phyloP scores from a whole-genome alignment of 305 asterid genomes.

The Plantago lanceolata region DNA sequence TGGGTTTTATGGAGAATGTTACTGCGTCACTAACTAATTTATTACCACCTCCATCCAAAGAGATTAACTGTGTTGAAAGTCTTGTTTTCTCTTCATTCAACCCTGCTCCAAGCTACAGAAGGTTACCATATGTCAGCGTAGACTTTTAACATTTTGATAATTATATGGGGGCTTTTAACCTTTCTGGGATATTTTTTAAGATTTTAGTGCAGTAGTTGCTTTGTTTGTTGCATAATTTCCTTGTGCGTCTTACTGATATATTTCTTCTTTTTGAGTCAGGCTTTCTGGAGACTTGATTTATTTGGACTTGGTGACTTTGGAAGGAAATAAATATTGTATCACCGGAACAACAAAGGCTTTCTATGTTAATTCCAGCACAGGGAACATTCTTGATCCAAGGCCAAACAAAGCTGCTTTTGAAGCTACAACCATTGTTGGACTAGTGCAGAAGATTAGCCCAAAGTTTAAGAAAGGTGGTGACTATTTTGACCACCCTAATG shows the following conservation, averaged over 20 bases:
- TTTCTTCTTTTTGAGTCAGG: constrained; percentile 44
- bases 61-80: constrained; percentile 63
- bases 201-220: neutral
- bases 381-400: constrained; percentile 64
- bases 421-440: constrained; percentile 75
- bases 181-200: too few species aligned
- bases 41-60: constrained; percentile 56
- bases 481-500: constrained; percentile 18
- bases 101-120: constrained; percentile 85
- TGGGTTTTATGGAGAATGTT: constrained; percentile 61
- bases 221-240: constrained; percentile 6
- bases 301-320: constrained; percentile 73
- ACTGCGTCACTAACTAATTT: constrained; percentile 58
- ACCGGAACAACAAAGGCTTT: constrained; percentile 76
- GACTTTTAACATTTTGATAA: neutral
- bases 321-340: constrained; percentile 69
- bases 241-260: constrained; percentile 20
- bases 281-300: constrained; percentile 84
- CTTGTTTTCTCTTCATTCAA: constrained; percentile 79
- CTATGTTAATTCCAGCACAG: constrained; percentile 68
- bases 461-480: constrained; percentile 74
- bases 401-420: constrained; percentile 54
- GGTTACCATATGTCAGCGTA: constrained; percentile 34
- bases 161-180: neutral
- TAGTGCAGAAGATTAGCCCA: constrained; percentile 77